Evolutionary conservation across 23 red algal species (phyloP), one percentile per base, ranked within the genome.

Genomic region (Rhodosorus marinus): DNA sequence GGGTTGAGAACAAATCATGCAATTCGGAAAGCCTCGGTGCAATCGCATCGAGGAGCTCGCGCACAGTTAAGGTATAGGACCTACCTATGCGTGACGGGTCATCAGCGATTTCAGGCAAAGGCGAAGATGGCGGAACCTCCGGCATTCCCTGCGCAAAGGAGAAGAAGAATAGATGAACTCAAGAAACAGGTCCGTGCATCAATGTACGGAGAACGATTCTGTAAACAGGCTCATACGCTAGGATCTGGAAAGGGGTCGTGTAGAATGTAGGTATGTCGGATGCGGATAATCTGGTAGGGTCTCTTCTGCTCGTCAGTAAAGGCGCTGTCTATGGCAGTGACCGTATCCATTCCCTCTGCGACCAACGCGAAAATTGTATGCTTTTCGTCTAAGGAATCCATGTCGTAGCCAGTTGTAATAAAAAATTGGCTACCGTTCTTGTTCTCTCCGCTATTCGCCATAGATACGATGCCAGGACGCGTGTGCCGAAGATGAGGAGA

Each of bases 361-460:
- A 90, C 72, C 29, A 11, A 51, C 19, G 64, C 82, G 49, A 90
- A 69, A 19, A 70, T 55, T 4, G 82, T 65, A 31, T 90, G 64
- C 34, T 35, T 64, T 34, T 48, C 60, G 51, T 86, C 81, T n/a
- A 86, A 42, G 31, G 76, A 86, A n/a, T 35, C 26, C 30, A 90
- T 38, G 9, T 35, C 14, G 23, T 45, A 50, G 24, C 69, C 71
- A n/a, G 72, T 48, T 17, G 80, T 56, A 4, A 90, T 76, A 62
- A 75, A 90, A 70, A 90, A 90, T 50, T 90, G 70, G 52, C 58
- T 56, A 15, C 60, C 82, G 26, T 55, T 69, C 5, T 29, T 69
- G 33, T 64, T 33, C 22, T 17, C 22, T 15, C 54, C 45, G 54
- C 48, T 52, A 0, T 31, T 52, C 14, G 64, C 64, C 64, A 69